Conservation (phyloP, 805 yeast genomes). For the Pichia nanzhaoensis region DNA sequence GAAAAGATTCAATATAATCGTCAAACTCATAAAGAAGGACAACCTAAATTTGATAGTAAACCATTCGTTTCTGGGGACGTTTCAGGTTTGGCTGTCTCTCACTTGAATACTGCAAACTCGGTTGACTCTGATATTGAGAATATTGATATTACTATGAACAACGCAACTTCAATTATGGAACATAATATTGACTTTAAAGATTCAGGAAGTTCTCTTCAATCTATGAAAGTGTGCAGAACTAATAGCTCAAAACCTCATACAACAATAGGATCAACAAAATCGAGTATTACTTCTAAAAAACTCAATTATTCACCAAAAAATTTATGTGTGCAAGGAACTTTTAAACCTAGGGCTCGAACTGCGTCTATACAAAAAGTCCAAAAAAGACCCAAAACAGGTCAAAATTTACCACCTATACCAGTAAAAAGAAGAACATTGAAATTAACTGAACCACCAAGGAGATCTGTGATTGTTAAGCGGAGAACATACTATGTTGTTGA, state of each 20-base stretch:
- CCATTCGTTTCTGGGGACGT: background rate
- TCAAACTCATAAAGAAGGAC: background rate
- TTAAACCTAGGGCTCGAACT: background rate
- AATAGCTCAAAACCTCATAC: too few relatives aligned
- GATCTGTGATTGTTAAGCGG: background rate
- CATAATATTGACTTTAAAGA: conserved; percentile 1
- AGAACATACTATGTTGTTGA: conserved; percentile 10
- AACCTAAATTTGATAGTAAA: background rate
- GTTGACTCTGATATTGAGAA: background rate
- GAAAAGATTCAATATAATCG: background rate
- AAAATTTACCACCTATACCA: background rate
- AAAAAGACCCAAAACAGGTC: background rate
- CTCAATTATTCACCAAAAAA: too few relatives aligned
- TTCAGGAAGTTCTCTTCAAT: background rate
- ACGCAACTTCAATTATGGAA: conserved; percentile 5
- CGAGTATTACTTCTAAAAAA: too few relatives aligned
- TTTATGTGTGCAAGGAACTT: too few relatives aligned
- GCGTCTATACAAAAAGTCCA: background rate
- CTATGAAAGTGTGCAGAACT: too few relatives aligned
- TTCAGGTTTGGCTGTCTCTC: too few relatives aligned
- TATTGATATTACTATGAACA: conserved; percentile 1
- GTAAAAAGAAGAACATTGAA: background rate
- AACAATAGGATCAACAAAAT: too few relatives aligned
- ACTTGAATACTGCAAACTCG: too few relatives aligned
- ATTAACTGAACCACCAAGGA: background rate